A percentile compares a stretch with the other conserved stretches of the same genome.
Conservation (phyloP, 305 asterid genomes). For the Euphrasia arctica region DNA sequence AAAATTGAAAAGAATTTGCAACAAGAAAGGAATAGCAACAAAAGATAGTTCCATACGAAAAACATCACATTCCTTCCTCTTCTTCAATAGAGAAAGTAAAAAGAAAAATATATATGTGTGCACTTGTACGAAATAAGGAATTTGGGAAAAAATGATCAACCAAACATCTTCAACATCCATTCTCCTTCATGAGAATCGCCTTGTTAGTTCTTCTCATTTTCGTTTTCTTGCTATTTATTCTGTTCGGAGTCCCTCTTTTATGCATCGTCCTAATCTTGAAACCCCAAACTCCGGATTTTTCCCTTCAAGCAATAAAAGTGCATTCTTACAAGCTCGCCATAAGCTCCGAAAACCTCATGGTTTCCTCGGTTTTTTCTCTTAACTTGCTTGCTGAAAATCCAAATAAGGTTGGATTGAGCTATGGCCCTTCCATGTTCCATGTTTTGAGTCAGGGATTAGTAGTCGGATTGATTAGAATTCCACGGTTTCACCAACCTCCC, state of each 20-base stretch:
- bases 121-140: constrained; percentile 24
- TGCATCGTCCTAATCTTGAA: constrained; percentile 36
- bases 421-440: constrained; percentile 37
- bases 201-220: constrained; percentile 39
- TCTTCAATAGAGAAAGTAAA: constrained; percentile 6
- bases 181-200: constrained; percentile 37
- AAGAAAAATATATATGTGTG: neutral
- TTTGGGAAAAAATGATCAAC: constrained; percentile 25
- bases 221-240: constrained; percentile 30
- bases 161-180: constrained; percentile 26
- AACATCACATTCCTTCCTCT: constrained; percentile 49
- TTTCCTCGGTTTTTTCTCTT: constrained; percentile 45
- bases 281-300: constrained; percentile 52
- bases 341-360: constrained; percentile 32
- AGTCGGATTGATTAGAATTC: constrained; percentile 56
- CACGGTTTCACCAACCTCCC: constrained; percentile 65
- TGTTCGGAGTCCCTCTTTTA: constrained; percentile 32
- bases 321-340: constrained; percentile 47
- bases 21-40: constrained; percentile 55
- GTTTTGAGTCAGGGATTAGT: constrained; percentile 53
- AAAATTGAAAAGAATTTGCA: constrained; percentile 15
- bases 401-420: constrained; percentile 52
- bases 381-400: constrained; percentile 48
- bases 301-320: constrained; percentile 40
- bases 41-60: constrained; percentile 29